Evolutionary conservation across 345 rosid species (phyloP).

Genomic region (Lepidium africanum): DNA sequence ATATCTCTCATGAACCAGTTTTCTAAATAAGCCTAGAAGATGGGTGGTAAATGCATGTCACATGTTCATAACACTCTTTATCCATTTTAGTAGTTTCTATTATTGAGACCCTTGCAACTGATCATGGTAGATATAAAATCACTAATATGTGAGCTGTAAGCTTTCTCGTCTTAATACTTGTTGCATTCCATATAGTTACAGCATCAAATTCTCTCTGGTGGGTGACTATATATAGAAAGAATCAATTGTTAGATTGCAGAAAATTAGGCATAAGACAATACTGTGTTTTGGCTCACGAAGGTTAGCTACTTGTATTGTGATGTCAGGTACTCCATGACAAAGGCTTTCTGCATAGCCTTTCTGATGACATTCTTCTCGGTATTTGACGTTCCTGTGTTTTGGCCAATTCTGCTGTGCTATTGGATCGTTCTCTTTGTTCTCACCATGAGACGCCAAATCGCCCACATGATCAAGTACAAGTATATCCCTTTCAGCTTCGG

Average conservation of each 20-base stretch:
- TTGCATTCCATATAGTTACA: neutral
- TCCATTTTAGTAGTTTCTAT: neutral
- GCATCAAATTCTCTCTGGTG: neutral
- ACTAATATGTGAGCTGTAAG: neutral
- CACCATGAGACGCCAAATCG: conserved; percentile 68
- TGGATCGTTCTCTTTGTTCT: conserved; percentile 63
- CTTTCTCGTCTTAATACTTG: neutral
- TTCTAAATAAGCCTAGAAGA: neutral
- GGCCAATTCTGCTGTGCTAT: conserved; percentile 66
- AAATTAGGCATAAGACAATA: neutral
- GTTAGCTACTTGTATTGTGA: conserved; percentile 1
- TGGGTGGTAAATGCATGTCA: neutral
- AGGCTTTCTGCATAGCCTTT: conserved; percentile 59
- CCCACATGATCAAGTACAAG: conserved; percentile 69
- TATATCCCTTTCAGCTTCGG: conserved; percentile 58
- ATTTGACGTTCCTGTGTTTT: conserved; percentile 71
- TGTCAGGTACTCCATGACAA: conserved; percentile 65
- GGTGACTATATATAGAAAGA: neutral
- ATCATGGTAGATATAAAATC: neutral
- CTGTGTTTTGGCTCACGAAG: neutral
- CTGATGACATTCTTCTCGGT: conserved; percentile 63
- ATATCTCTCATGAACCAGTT: neutral
- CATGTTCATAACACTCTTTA: neutral
- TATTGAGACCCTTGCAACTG: neutral
- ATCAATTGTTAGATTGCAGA: neutral